Base-by-base conservation (phyloP, 768 basidiomycete species). In the Cyathus striatus region DNA sequence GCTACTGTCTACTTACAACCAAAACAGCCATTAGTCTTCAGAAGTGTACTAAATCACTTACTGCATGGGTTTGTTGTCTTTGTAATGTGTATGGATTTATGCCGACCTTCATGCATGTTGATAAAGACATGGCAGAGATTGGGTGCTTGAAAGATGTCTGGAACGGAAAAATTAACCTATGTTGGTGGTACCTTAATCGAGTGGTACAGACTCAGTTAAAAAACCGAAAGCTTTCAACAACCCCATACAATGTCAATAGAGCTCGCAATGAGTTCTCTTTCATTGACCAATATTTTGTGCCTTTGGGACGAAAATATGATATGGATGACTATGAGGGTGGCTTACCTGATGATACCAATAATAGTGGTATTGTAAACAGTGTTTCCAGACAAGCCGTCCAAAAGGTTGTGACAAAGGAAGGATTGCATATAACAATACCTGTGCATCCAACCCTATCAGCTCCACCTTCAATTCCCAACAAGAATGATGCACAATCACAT, bases 1-100 rank as follows among this genome's bases (percentile, higher is more conserved):
- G 49, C 18, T 57, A 57, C 37, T 55, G 54, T 26, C 39, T 57
- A 20, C 35, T 51, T 9, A 53, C 51, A 5, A 55, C 49, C 3
- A 39, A 46, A n/a, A 30, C 9, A n/a, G n/a, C n/a, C n/a, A n/a
- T n/a, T n/a, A n/a, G n/a, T n/a, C n/a, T n/a, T n/a, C n/a, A 30
- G n/a, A 30, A 30, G 27, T 30, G 27, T n/a, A 30, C n/a, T 7
- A 30, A 30, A 9, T 7, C 27, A 9, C 27, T 30, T 30, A n/a
- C 7, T 9, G 27, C 27, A 7, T 30, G 27, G 27, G n/a, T n/a
- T 9, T 9, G n/a, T 7, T 9, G 27, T 30, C n/a, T 30, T 30
- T n/a, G 27, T 30, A n/a, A 30, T 7, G n/a, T 9, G 27, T 30
- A 30, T n/a, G 27, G 27, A 7, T 9, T 30, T n/a, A 30, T 30